Base-by-base conservation (phyloP, 1,139 yeast species). In the Taphrina communis region DNA sequence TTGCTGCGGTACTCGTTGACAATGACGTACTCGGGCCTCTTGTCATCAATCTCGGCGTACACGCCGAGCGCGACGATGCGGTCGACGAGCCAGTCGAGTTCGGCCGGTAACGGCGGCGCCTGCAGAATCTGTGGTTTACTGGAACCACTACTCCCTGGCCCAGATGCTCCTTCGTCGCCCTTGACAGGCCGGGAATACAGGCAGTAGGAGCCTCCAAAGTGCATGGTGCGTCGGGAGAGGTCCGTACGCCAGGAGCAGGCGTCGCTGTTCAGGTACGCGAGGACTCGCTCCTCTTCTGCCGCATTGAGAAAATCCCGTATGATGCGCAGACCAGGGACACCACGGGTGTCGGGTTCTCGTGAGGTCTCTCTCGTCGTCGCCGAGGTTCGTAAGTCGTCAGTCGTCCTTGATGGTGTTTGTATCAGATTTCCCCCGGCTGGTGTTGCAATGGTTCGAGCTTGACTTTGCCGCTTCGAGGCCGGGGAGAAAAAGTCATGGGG, bases 401-500 rank as follows among this genome's bases (percentile, higher is more conserved):
- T 25, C 31, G 31, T 2, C 31, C 31, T 1, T 25, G 31, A 25
- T 25, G 31, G n/a, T n/a, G n/a, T 25, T 25, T 25, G 25, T 25
- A 2, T 25, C 25, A 25, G 25, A 25, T 4, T 25, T 25, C 4
- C 25, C 25, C 3, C 25, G 4, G 25, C 25, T 25, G 25, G 25
- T 2, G n/a, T n/a, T n/a, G 14, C 36, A 19, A 21, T 50, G 53
- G 36, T 7, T 21, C 48, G 48, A 44, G 48, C 8, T n/a, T 44
- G 48, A 44, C 1, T 7, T 36, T 12, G 14, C 3, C 60, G 60
- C 60, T 56, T 56, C 60, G 60, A 56, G 11, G 39, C 39, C 19
- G 62, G 62, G 19, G 53, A 44, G 42, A 58, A 58, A 31, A 58
- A 58, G 42, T 58, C 62, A 9, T 14, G 38, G 14, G 62, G 62